These are phyloP conservation scores for Sarocladium kiliense DNA, from an alignment of 2,329 filamentous ascomycete genomes.

Conservation along the genomic window DNA sequence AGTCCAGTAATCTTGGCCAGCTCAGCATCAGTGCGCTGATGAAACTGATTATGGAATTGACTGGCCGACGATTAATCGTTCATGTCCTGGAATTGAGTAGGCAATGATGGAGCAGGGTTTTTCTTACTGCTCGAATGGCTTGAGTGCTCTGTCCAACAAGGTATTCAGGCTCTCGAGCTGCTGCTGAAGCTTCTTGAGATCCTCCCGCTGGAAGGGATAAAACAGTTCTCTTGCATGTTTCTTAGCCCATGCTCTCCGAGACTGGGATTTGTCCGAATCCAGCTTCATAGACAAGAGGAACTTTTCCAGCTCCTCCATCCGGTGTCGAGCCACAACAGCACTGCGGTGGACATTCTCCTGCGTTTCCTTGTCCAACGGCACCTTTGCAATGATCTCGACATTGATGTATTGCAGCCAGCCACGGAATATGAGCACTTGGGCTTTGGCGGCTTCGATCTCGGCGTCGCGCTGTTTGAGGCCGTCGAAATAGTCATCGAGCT, in stretches of 20 bases:
- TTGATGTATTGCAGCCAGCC: not conserved
- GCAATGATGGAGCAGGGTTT: no score
- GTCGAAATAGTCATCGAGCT: not conserved
- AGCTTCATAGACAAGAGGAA: not conserved
- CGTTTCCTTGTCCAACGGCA: not conserved
- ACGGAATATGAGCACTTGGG: not conserved
- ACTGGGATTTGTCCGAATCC: not conserved
- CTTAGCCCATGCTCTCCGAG: not conserved
- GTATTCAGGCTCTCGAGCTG: not conserved
- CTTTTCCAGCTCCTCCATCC: not conserved
- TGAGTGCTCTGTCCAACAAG: not conserved
- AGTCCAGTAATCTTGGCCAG: not conserved
- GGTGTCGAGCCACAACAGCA: not conserved
- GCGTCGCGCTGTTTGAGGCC: not conserved
- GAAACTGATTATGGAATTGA: not conserved
- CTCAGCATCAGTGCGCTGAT: not conserved
- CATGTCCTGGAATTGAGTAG: no score
- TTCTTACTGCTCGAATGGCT: not conserved
- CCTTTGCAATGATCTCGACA: not conserved
- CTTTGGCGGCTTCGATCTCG: not conserved
- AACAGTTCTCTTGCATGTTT: not conserved
- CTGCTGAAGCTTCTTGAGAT: not conserved
- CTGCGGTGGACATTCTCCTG: not conserved
- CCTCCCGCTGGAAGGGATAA: not conserved
- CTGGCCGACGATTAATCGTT: not conserved